Conservation (phyloP, 1,284 basidiomycete genomes). For the Austroboletus novae-zelandiae region DNA sequence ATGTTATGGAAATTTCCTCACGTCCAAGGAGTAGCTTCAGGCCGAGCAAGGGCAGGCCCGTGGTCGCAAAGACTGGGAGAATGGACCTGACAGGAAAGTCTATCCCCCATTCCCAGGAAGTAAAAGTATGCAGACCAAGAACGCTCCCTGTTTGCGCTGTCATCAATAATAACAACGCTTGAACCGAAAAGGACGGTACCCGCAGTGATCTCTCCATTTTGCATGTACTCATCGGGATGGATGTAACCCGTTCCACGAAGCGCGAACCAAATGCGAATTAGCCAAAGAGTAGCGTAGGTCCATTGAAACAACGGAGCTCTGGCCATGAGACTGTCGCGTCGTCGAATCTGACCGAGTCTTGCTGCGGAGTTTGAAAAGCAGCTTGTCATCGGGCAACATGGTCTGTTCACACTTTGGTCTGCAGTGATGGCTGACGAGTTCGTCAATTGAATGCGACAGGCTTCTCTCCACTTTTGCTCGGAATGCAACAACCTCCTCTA, state of each 20-base stretch:
- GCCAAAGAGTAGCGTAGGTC: conserved; percentile 25
- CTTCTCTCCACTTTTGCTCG: conserved; percentile 82
- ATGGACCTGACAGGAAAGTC: conserved; percentile 37
- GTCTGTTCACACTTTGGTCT: conserved; percentile 20
- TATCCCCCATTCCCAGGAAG: conserved; percentile 40
- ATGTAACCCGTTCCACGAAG: conserved; percentile 39
- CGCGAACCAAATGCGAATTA: conserved; percentile 33
- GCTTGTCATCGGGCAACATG: conserved; percentile 21
- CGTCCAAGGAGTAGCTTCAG: conserved; percentile 19
- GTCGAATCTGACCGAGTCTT: too few species aligned
- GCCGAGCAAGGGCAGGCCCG: conserved; percentile 32
- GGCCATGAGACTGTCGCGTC: conserved; percentile 1
- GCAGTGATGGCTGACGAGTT: conserved; percentile 14
- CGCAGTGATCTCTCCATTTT: conserved; percentile 41
- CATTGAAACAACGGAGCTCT: conserved; percentile 14
- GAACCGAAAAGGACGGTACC: conserved; percentile 25
- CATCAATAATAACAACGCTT: conserved; percentile 7
- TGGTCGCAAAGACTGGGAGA: conserved; percentile 34
- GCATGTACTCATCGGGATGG: conserved; percentile 44
- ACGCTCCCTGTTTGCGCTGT: conserved; percentile 25
- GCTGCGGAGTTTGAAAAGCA: conserved; percentile 29
- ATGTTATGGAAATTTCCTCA: conserved; percentile 17
- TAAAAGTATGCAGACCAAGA: conserved; percentile 27
- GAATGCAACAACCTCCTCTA: conserved; percentile 96
- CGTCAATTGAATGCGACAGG: conserved; percentile 37